These are phyloP conservation scores for Trichoderma gracile DNA, from an alignment of 2,329 filamentous ascomycete species.

Conservation along the genomic window DNA sequence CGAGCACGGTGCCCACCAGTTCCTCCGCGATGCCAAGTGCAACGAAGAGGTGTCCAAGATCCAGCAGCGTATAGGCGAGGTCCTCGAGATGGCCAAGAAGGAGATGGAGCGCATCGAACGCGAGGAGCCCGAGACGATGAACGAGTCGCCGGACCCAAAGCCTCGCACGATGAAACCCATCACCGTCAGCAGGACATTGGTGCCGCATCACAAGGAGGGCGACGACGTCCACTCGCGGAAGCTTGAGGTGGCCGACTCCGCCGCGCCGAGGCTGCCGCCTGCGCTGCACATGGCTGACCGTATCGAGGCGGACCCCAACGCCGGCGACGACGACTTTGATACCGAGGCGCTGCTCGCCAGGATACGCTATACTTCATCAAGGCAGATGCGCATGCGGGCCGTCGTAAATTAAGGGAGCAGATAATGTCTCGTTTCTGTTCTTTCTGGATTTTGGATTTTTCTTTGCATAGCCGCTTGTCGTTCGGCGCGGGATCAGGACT, in stretches of 20 bases:
- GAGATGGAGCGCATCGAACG: conserved; percentile 59
- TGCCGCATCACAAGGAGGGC: conserved; percentile 35
- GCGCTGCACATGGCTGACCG: conserved; percentile 29
- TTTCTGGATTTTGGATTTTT: not conserved
- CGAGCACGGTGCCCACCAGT: conserved; percentile 85
- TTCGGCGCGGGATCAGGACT: conserved; percentile 19
- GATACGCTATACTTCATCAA: conserved; percentile 47
- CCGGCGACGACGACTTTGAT: conserved; percentile 48
- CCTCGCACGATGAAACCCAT: conserved; percentile 54
- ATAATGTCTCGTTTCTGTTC: too few relatives aligned
- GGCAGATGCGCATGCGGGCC: conserved; percentile 40
- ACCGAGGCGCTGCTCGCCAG: conserved; percentile 42
- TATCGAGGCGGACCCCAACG: conserved; percentile 39
- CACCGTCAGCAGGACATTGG: conserved; percentile 52
- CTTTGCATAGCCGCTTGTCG: conserved; percentile 15
- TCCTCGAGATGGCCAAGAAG: conserved; percentile 60
- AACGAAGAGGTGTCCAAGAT: conserved; percentile 72
- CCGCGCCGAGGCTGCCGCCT: conserved; percentile 27
- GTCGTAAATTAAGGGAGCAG: conserved; percentile 9
- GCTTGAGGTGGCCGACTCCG: conserved; percentile 28
- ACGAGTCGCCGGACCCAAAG: conserved; percentile 44
- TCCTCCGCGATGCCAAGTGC: conserved; percentile 85
- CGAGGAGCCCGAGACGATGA: conserved; percentile 51
- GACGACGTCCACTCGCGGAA: conserved; percentile 33
- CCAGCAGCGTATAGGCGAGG: conserved; percentile 62